Conservation (phyloP, 139 green algal species). For the Chlorella sorokiniana region DNA sequence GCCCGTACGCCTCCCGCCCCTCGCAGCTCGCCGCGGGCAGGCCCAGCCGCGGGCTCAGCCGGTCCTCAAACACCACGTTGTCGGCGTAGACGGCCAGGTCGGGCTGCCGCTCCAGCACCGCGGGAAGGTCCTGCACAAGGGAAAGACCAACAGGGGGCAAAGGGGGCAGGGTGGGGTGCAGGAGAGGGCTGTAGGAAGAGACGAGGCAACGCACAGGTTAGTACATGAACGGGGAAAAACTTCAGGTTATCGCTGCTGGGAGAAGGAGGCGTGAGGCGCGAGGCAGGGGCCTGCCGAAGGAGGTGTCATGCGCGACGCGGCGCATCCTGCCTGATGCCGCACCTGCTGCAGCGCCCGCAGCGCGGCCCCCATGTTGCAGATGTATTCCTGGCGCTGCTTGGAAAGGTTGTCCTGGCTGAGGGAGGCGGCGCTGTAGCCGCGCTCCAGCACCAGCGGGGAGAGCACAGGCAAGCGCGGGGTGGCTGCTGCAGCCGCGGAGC, state of each 20-base stretch:
- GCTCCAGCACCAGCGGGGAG: slow-evolving; percentile 5
- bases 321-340: too few relatives aligned
- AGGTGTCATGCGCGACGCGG: neutral
- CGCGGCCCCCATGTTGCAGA: neutral
- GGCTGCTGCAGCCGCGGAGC: neutral
- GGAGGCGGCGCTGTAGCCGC: neutral
- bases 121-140: slow-evolving; percentile 10
- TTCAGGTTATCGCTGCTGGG: too few relatives aligned
- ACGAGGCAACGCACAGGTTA: neutral
- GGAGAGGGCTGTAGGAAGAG: neutral
- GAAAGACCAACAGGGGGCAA: neutral
- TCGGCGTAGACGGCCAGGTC: neutral
- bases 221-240: too few relatives aligned
- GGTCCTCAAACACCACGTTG: slow-evolving; percentile 19
- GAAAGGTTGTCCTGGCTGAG: slow-evolving; percentile 3
- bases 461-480: neutral
- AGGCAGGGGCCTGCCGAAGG: neutral
- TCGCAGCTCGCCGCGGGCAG: neutral
- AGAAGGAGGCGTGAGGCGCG: neutral
- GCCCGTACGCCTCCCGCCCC: slow-evolving; percentile 16
- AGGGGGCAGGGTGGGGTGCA: neutral
- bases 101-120: slow-evolving; percentile 10
- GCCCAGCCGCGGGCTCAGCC: slow-evolving; percentile 10
- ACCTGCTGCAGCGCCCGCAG: slow-evolving; percentile 17
- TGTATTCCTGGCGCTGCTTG: slow-evolving; percentile 12